Conservation (phyloP, 768 basidiomycete genomes). For the Cyathus striatus region DNA sequence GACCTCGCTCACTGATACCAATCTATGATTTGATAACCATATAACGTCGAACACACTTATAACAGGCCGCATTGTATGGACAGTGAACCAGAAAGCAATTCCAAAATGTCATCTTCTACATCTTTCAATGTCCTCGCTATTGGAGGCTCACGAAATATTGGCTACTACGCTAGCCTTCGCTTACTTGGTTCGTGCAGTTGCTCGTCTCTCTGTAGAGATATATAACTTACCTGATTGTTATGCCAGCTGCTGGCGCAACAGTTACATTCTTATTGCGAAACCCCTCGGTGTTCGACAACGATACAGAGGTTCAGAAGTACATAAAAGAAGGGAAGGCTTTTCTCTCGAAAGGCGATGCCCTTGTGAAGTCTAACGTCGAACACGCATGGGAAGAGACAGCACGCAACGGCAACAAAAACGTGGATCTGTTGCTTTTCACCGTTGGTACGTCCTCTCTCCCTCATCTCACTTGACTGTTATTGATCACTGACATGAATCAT, state of each 20-base stretch:
- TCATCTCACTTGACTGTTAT: neutral
- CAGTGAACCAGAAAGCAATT: too few species aligned
- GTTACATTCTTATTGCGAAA: conserved; percentile 63
- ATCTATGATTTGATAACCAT: too few species aligned
- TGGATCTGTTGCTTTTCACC: conserved; percentile 57
- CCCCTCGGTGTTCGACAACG: conserved; percentile 44
- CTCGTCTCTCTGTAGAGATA: neutral
- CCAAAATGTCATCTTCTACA: conserved; percentile 4
- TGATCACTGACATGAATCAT: neutral
- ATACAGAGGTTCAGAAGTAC: conserved; percentile 46
- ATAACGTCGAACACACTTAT: too few species aligned
- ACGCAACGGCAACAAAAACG: conserved; percentile 22
- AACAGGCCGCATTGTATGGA: too few species aligned
- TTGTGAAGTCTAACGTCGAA: conserved; percentile 44
- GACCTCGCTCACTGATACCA: too few species aligned
- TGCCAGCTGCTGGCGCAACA: conserved; percentile 7
- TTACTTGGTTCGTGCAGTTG: conserved; percentile 29
- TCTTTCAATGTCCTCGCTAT: conserved; percentile 33
- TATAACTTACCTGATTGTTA: neutral
- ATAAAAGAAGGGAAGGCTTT: conserved; percentile 46
- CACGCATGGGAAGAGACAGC: conserved; percentile 45
- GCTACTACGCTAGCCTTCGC: conserved; percentile 38
- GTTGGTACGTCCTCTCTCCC: conserved; percentile 36
- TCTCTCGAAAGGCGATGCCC: conserved; percentile 58
- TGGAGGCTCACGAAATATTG: conserved; percentile 49